Evolutionary conservation across 768 basidiomycete species (phyloP), one percentile per base, ranked within the genome.

Genomic region (Trametes elegans): DNA sequence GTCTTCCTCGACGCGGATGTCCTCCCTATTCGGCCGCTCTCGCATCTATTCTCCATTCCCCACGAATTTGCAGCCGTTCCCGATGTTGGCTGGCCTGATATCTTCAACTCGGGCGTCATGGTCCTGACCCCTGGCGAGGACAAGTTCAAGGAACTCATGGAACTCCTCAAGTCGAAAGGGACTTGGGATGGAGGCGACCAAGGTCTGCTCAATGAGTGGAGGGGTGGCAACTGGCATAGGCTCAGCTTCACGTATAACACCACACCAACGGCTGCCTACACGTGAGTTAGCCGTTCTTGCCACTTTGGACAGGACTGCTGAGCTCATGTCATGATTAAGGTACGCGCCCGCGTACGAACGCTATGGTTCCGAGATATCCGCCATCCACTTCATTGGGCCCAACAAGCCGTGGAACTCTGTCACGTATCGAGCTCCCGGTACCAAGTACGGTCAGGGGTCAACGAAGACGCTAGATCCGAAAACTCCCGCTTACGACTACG

Each of bases 101-200:
- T 97, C 58, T 99, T 99, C 77, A 99, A 99, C 70, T 96, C 95
- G 21, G 97, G 97, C 34, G 86, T 98, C 41, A 80, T 99, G 73
- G 93, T 98, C 46, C 71, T 93, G 32, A 78, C 82, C 49, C 94
- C 94, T 1, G 84, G 85, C 9, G 80, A 89, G 62, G 83, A 86
- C 59, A 93, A 94, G 66, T 99, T 96, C 69, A 74, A 78, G 7
- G 79, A 88, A 47, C 76, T 98, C 53, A 79, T 77, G 57, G 72
- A 79, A 14, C 77, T 97, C 53, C 76, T 94, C 57, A 82, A 84
- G 58, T 73, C 82, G 16, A 88, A 87, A 63, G 96, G 94, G 14
- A 88, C 85, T 40, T 98, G 95, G 88, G 96, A 98, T 65, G 97
- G 97, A 8, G 97, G 93, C n/a, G 97, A 99, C 73, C 97, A 99